These are phyloP conservation scores for Rutstroemia sydowiana DNA, from an alignment of 2,329 filamentous ascomycete species.

Conservation along the genomic window DNA sequence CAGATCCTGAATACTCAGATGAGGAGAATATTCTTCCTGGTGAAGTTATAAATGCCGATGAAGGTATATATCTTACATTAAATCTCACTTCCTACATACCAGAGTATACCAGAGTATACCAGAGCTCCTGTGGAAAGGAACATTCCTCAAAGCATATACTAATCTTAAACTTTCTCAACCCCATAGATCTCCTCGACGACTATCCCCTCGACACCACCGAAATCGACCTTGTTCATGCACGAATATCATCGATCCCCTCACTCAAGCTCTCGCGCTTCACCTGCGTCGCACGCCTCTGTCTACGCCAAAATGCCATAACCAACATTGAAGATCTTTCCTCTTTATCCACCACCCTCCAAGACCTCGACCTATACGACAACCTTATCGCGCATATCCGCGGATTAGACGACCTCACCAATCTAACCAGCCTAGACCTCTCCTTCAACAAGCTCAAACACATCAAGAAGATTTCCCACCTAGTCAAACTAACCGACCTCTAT, in stretches of 20 bases:
- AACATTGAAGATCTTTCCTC: constrained; percentile 66
- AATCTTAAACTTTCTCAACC: too few species aligned
- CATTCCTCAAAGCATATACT: too few species aligned
- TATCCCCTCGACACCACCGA: constrained; percentile 60
- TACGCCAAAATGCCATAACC: constrained; percentile 86
- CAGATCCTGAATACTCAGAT: constrained; percentile 80
- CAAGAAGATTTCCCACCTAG: constrained; percentile 75
- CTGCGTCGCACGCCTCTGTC: constrained; percentile 68
- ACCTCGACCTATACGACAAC: constrained; percentile 96
- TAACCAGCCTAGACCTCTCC: constrained; percentile 79
- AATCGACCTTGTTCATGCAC: constrained; percentile 84
- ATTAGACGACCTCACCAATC: constrained; percentile 66
- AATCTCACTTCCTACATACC: too few species aligned
- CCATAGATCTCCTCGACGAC: constrained; percentile 47
- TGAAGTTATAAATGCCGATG: constrained; percentile 73
- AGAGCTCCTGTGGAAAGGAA: too few species aligned
- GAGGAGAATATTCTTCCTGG: constrained; percentile 60
- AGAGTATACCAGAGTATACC: too few species aligned
- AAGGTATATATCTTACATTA: constrained; percentile 46
- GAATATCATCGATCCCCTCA: constrained; percentile 68
- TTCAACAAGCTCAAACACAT: constrained; percentile 99
- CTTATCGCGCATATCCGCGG: constrained; percentile 80
- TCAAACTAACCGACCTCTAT: constrained; percentile 73
- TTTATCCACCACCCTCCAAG: constrained; percentile 61
- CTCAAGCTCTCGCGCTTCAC: constrained; percentile 80